A percentile compares a stretch with the other conserved stretches of the same genome.
Conservation (phyloP, 2,329 filamentous ascomycete species). For the Trichoderma sp. region DNA sequence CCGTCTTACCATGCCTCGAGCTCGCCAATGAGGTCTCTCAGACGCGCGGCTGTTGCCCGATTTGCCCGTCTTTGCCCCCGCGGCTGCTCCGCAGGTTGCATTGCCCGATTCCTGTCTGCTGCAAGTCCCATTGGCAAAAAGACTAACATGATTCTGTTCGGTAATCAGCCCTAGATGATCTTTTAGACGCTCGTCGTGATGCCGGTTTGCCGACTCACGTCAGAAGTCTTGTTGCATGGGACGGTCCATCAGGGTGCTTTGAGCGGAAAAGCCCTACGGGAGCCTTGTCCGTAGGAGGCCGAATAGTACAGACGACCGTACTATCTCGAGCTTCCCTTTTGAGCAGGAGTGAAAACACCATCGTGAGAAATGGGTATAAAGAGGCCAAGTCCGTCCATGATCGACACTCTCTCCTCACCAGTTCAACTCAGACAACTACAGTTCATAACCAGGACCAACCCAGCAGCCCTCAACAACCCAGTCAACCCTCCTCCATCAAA, state of each 20-base stretch:
- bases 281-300: not conserved
- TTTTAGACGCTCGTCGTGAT: not conserved
- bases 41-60: not conserved
- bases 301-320: not conserved
- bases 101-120: not conserved
- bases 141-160: not conserved
- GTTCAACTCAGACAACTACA: conserved; percentile 8
- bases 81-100: not conserved
- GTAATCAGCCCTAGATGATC: not conserved
- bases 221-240: not conserved
- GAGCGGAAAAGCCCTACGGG: not conserved
- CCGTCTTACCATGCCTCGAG: not conserved
- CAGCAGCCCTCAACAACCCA: not conserved
- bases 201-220: conserved; percentile 16
- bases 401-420: not conserved
- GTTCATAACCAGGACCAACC: not conserved
- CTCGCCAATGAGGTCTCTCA: not conserved
- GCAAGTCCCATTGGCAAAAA: not conserved
- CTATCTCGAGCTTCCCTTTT: conserved; percentile 12
- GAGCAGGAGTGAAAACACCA: not conserved
- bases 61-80: not conserved
- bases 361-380: conserved; percentile 9
- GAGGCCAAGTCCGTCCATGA: conserved; percentile 4
- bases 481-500: not conserved
- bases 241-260: not conserved